A percentile compares a stretch with the other conserved stretches of the same genome.
Conservation (phyloP, 345 rosid species). For the Populus euphratica region DNA sequence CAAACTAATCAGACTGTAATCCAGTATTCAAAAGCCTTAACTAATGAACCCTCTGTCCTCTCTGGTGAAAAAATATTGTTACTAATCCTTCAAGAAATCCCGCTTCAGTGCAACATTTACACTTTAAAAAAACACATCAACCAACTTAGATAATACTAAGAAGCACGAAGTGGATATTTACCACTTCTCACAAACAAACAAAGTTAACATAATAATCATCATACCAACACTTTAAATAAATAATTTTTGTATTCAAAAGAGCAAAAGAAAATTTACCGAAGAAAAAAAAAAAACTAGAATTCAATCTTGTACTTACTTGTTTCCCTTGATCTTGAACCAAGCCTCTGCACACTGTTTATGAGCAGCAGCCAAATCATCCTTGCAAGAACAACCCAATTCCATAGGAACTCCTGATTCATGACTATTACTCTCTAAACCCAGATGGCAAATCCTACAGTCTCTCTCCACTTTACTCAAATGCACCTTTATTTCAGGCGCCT, state of each 20-base stretch:
- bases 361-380: conserved; percentile 90
- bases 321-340: conserved; percentile 97
- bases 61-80: neutral
- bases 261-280: neutral
- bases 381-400: conserved; percentile 87
- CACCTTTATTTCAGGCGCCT: conserved; percentile 36
- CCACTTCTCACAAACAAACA: neutral
- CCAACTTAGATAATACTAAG: neutral
- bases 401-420: conserved; percentile 63
- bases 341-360: conserved; percentile 93
- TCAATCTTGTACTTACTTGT: conserved; percentile 49
- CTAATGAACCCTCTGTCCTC: neutral
- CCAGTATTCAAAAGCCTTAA: neutral
- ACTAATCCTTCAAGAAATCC: neutral
- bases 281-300: neutral
- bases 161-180: neutral
- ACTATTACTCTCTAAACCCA: conserved; percentile 67
- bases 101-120: neutral
- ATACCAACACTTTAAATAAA: neutral
- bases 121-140: neutral
- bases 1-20: neutral
- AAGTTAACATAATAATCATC: neutral
- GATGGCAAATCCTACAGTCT: conserved; percentile 89
- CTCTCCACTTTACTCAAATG: conserved; percentile 43
- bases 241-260: neutral